Percentiles rank a stretch among this genome's conserved stretches.
These are phyloP conservation scores for Coemansia sp. DNA, from an alignment of 192 early-diverging fungal genomes.

Conservation along the genomic window DNA sequence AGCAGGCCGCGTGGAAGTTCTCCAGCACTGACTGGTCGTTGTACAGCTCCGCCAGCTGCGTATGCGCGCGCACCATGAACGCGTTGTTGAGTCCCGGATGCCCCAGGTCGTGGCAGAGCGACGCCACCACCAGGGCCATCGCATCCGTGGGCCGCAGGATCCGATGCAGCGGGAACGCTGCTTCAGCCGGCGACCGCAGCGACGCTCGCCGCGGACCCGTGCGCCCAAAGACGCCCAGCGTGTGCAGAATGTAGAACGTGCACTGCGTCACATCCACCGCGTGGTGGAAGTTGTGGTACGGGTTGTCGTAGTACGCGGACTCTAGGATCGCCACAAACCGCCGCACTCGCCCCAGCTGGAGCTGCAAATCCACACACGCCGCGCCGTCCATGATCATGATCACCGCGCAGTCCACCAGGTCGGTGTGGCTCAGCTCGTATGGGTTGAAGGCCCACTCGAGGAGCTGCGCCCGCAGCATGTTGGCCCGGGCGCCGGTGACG, in stretches of 20 bases:
- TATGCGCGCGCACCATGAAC: slow-evolving; percentile 76
- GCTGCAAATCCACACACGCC: slow-evolving; percentile 51
- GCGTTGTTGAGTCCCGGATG: slow-evolving; percentile 95
- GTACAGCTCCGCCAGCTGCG: slow-evolving; percentile 84
- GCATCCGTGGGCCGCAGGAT: slow-evolving; percentile 52
- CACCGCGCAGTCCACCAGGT: slow-evolving; percentile 61
- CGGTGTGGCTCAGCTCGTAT: slow-evolving; percentile 56
- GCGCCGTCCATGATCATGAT: slow-evolving; percentile 66
- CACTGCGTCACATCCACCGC: slow-evolving; percentile 93
- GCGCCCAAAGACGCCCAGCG: slow-evolving; percentile 52
- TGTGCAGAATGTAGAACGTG: slow-evolving; percentile 73
- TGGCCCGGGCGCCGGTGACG: slow-evolving; percentile 24
- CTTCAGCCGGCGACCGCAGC: slow-evolving; percentile 37
- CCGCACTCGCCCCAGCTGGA: slow-evolving; percentile 52
- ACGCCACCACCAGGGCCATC: slow-evolving; percentile 70
- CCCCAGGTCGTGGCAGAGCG: slow-evolving; percentile 75
- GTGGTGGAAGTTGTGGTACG: slow-evolving; percentile 94
- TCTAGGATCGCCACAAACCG: slow-evolving; percentile 43
- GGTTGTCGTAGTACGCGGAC: slow-evolving; percentile 60
- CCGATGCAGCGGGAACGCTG: slow-evolving; percentile 39
- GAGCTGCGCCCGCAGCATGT: slow-evolving; percentile 51
- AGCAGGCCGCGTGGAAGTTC: slow-evolving; percentile 80
- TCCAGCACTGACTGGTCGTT: slow-evolving; percentile 92
- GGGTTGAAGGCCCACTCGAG: slow-evolving; percentile 68
- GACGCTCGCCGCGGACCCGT: slow-evolving; percentile 33